Conservation (phyloP, 2,329 filamentous ascomycete genomes). For the Claviceps maximensis region DNA sequence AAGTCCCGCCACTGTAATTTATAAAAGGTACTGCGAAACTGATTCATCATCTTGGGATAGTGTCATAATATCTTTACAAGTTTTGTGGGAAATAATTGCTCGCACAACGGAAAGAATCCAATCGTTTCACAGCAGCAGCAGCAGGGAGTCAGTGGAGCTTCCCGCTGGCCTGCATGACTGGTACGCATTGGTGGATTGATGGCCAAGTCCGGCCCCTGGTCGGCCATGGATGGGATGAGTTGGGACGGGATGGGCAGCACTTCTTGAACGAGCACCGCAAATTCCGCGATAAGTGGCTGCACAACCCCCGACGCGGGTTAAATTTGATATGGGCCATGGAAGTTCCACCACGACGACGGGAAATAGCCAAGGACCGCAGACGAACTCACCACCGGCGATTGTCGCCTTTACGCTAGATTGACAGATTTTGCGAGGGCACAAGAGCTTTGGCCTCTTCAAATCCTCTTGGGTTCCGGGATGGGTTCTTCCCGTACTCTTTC, state of each 20-base stretch:
- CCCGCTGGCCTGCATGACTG: not conserved
- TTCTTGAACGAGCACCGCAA: not conserved
- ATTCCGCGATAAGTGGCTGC: not conserved
- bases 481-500: too few relatives aligned
- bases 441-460: too few relatives aligned
- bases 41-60: too few relatives aligned
- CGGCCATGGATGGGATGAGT: too few relatives aligned
- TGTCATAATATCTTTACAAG: too few relatives aligned
- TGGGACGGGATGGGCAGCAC: too few relatives aligned
- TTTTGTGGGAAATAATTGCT: not conserved
- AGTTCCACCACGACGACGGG: not conserved
- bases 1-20: too few relatives aligned
- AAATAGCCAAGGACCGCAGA: not conserved
- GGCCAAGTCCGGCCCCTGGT: not conserved
- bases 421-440: too few relatives aligned
- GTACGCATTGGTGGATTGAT: not conserved
- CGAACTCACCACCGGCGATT: not conserved
- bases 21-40: too few relatives aligned
- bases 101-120: not conserved
- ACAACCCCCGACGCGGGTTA: not conserved
- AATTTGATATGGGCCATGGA: not conserved
- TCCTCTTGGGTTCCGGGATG: not conserved
- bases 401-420: too few relatives aligned
- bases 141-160: too few relatives aligned
- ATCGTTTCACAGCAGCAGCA: not conserved